phyloP scores from a whole-genome alignment of 2,329 filamentous ascomycete genomes.

The Pseudogymnoascus sp. region DNA sequence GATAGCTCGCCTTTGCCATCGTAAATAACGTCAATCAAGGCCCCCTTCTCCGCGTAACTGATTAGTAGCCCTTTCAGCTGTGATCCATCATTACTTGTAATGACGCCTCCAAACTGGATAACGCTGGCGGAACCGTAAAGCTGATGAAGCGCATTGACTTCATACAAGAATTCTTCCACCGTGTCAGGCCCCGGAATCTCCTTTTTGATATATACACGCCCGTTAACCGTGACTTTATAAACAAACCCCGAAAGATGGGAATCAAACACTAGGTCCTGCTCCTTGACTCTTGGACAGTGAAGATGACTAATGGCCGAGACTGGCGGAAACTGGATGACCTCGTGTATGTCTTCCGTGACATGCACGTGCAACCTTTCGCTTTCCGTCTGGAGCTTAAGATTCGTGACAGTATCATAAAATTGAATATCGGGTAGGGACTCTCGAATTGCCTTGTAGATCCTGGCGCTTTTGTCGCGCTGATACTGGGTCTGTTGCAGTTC shows the following conservation, averaged over 20 bases:
- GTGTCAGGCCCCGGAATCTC: constrained; percentile 95
- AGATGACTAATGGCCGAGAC: constrained; percentile 69
- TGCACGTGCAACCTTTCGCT: constrained; percentile 88
- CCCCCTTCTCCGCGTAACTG: constrained; percentile 76
- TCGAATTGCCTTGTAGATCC: constrained; percentile 90
- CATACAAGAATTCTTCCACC: constrained; percentile 93
- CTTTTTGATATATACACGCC: constrained; percentile 79
- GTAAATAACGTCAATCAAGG: constrained; percentile 85
- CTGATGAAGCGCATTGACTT: constrained; percentile 86
- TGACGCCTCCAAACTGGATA: constrained; percentile 78
- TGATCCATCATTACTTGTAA: constrained; percentile 69
- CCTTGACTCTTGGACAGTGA: constrained; percentile 54
- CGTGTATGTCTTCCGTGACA: constrained; percentile 85
- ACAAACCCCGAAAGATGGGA: constrained; percentile 95
- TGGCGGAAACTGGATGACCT: constrained; percentile 82
- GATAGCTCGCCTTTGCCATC: constrained; percentile 56
- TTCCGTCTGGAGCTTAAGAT: constrained; percentile 84
- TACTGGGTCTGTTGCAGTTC: constrained; percentile 71
- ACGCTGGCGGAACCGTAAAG: constrained; percentile 68
- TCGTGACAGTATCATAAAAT: constrained; percentile 93
- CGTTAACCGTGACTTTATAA: constrained; percentile 75
- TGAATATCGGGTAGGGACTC: constrained; percentile 89
- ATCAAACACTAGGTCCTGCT: constrained; percentile 74
- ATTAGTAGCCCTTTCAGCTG: constrained; percentile 84
- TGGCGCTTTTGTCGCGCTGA: constrained; percentile 85